phyloP scores from a whole-genome alignment of 768 basidiomycete genomes.

The Russula compacta region DNA sequence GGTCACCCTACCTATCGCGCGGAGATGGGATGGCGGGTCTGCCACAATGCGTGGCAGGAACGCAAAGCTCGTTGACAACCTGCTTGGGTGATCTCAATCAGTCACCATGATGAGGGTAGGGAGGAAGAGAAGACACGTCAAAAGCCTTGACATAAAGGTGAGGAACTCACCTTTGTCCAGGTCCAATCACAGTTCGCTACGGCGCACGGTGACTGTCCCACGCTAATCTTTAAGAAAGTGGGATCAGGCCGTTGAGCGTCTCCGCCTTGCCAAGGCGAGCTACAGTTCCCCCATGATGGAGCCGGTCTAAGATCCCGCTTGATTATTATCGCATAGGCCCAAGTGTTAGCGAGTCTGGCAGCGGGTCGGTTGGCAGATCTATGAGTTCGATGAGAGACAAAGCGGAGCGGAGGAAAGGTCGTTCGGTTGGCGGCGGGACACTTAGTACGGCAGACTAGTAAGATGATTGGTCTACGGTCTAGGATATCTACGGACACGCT shows the following conservation, averaged over 20 bases:
- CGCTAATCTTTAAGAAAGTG: constrained; percentile 1
- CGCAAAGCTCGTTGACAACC: constrained; percentile 28
- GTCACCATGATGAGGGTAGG: neutral
- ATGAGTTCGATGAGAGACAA: too few relatives aligned
- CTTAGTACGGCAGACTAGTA: too few relatives aligned
- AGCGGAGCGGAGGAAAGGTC: too few relatives aligned
- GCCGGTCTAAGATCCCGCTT: too few relatives aligned
- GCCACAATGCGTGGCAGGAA: constrained; percentile 30
- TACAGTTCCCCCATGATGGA: constrained; percentile 7
- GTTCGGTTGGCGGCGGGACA: too few relatives aligned
- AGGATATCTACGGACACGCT: too few relatives aligned
- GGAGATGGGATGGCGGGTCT: constrained; percentile 29
- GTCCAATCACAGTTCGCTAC: constrained; percentile 40
- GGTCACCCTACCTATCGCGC: constrained; percentile 27
- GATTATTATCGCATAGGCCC: too few relatives aligned
- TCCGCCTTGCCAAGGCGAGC: constrained; percentile 8
- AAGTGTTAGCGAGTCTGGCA: too few relatives aligned
- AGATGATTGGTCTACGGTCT: too few relatives aligned
- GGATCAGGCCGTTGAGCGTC: constrained; percentile 9
- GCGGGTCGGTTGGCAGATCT: too few relatives aligned
- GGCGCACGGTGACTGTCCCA: constrained; percentile 29
- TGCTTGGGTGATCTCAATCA: constrained; percentile 12
- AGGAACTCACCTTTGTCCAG: too few relatives aligned
- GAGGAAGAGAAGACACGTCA: constrained; percentile 9
- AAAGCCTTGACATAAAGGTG: too few relatives aligned